Conservation (phyloP, 441 rosid genomes). For the Viola pubescens region DNA sequence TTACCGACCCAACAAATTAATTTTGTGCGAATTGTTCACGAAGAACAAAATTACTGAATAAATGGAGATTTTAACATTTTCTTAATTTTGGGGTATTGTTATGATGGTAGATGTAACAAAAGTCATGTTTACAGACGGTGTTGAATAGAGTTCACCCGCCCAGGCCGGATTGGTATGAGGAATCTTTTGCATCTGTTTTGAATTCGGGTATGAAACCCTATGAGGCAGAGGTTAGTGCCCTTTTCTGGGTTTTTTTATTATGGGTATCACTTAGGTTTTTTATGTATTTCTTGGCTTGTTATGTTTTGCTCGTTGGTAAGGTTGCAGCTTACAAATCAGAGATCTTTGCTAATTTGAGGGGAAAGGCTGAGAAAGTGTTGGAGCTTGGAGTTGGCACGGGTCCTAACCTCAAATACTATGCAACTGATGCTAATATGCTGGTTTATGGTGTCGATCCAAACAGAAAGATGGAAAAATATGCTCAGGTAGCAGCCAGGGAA, state of each 20-base stretch:
- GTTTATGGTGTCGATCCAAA: constrained; percentile 80
- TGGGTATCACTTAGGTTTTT: not conserved
- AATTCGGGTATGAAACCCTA: constrained; percentile 44
- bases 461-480: constrained; percentile 63
- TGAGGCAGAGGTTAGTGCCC: constrained; percentile 58
- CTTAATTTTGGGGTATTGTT: too few relatives aligned
- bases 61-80: too few relatives aligned
- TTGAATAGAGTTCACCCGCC: constrained; percentile 56
- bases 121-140: constrained; percentile 26
- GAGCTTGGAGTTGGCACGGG: constrained; percentile 92
- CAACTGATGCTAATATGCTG: constrained; percentile 33
- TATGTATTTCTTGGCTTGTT: not conserved
- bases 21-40: not conserved
- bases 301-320: constrained; percentile 27
- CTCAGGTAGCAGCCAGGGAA: constrained; percentile 49
- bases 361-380: constrained; percentile 53
- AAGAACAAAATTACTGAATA: not conserved
- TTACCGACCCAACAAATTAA: not conserved
- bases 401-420: constrained; percentile 73
- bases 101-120: not conserved
- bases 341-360: constrained; percentile 51
- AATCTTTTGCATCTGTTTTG: constrained; percentile 47
- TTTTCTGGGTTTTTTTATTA: not conserved
- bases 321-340: constrained; percentile 52
- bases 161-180: constrained; percentile 81